Percentiles rank a stretch among this genome's conserved stretches.
These are phyloP conservation scores for Lepidium aucheri DNA, from an alignment of 345 rosid species.

Conservation along the genomic window DNA sequence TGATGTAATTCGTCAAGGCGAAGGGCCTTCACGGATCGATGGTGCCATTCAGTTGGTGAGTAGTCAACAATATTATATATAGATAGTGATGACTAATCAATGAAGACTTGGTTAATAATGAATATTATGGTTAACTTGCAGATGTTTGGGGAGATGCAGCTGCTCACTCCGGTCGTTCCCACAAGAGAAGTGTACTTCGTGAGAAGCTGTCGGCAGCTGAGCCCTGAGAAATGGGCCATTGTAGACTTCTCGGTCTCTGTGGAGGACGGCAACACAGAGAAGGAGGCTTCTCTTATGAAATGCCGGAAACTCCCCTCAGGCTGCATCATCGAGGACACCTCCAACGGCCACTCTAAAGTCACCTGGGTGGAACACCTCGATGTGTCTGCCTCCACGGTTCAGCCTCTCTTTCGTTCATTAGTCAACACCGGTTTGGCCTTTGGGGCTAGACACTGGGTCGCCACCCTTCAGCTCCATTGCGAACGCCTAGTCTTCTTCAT, in stretches of 20 bases:
- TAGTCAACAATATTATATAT: neutral
- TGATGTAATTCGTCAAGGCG: slow-evolving; percentile 71
- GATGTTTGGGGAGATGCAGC: slow-evolving; percentile 97
- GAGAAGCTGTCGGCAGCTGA: slow-evolving; percentile 68
- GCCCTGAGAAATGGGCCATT: slow-evolving; percentile 84
- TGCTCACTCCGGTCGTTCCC: slow-evolving; percentile 90
- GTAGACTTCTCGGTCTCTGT: slow-evolving; percentile 86
- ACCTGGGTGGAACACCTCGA: slow-evolving; percentile 94
- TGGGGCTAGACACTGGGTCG: slow-evolving; percentile 90
- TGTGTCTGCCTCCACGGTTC: slow-evolving; percentile 54
- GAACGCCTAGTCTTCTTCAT: slow-evolving; percentile 93
- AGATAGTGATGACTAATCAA: neutral
- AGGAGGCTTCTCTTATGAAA: slow-evolving; percentile 70
- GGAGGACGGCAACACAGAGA: slow-evolving; percentile 51
- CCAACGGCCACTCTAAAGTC: slow-evolving; percentile 95
- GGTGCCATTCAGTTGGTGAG: slow-evolving; percentile 87
- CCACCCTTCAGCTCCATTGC: slow-evolving; percentile 79
- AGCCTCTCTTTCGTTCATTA: slow-evolving; percentile 61
- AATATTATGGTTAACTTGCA: slow-evolving; percentile 42
- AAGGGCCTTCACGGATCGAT: slow-evolving; percentile 54
- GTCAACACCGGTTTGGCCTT: slow-evolving; percentile 85
- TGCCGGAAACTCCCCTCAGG: slow-evolving; percentile 96
- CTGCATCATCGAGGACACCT: slow-evolving; percentile 82
- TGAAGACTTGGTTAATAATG: neutral
- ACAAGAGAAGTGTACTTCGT: slow-evolving; percentile 89